Percentiles rank a stretch among this genome's conserved stretches.
These are phyloP conservation scores for Blastobotrys parvus DNA, from an alignment of 805 yeast genomes.

Conservation along the genomic window DNA sequence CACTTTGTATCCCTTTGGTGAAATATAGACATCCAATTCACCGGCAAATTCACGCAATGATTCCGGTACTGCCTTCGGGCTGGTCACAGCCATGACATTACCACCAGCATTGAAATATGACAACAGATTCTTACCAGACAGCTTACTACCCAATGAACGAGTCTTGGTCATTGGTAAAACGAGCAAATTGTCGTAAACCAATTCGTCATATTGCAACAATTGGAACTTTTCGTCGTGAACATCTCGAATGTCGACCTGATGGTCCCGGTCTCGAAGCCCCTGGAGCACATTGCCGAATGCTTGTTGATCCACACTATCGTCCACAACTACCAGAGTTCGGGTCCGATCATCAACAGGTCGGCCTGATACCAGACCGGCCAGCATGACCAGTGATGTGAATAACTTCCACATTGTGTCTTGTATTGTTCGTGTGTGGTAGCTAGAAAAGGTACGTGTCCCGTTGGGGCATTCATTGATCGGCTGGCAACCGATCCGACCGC, in stretches of 20 bases:
- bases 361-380: neutral
- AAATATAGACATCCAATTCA: constrained; percentile 76
- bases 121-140: constrained; percentile 44
- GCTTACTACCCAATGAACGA: constrained; percentile 32
- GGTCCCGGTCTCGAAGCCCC: constrained; percentile 28
- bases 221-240: constrained; percentile 25
- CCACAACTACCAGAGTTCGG: constrained; percentile 27
- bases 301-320: constrained; percentile 16
- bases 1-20: constrained; percentile 62
- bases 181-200: constrained; percentile 47
- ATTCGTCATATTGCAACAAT: constrained; percentile 36
- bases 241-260: constrained; percentile 25
- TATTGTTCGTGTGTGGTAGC: too few species aligned
- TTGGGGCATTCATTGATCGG: too few species aligned
- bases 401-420: neutral
- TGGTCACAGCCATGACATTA: constrained; percentile 57
- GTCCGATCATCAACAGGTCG: constrained; percentile 12
- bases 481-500: too few species aligned
- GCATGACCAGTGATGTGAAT: neutral
- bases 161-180: constrained; percentile 48
- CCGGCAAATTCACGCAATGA: constrained; percentile 58
- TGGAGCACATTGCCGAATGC: constrained; percentile 12
- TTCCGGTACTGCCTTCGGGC: constrained; percentile 46
- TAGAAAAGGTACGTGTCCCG: too few species aligned
- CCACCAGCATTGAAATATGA: constrained; percentile 63